A percentile compares a stretch with the other conserved stretches of the same genome.
These are phyloP conservation scores for Ilyonectria mors-panacis DNA, from an alignment of 2,329 filamentous ascomycete species.

Conservation along the genomic window DNA sequence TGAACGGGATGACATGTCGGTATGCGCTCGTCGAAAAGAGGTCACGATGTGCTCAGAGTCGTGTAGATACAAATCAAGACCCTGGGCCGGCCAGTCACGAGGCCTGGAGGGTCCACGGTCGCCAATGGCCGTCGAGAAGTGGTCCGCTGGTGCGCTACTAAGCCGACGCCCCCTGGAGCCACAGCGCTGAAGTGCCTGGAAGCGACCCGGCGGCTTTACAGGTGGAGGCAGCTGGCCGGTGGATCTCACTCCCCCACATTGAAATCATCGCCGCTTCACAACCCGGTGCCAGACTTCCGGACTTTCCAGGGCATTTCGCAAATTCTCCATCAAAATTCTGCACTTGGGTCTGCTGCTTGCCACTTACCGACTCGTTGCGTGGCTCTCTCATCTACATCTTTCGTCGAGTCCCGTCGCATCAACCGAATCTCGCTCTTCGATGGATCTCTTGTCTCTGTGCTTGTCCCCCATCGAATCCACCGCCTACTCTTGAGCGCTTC, in stretches of 20 bases:
- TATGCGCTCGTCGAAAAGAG: background rate
- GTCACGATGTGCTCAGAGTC: conserved; percentile 19
- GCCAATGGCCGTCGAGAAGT: conserved; percentile 42
- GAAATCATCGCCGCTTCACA: conserved; percentile 30
- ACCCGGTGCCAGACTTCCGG: conserved; percentile 4
- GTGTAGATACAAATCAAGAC: conserved; percentile 7
- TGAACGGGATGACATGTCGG: background rate
- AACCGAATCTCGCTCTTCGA: conserved; percentile 17
- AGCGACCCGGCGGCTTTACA: background rate
- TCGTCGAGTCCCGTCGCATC: conserved; percentile 15
- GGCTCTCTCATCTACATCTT: conserved; percentile 6
- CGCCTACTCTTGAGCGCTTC: conserved; percentile 36
- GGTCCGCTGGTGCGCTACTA: conserved; percentile 15
- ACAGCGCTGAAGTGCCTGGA: conserved; percentile 16
- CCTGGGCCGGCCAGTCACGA: conserved; percentile 45
- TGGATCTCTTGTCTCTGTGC: conserved; percentile 31
- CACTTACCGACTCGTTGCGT: background rate
- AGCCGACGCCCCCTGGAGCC: conserved; percentile 15
- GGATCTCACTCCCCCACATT: conserved; percentile 25
- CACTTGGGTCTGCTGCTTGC: conserved; percentile 7
- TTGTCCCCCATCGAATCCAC: conserved; percentile 33
- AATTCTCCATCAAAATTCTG: conserved; percentile 29
- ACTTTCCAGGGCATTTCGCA: conserved; percentile 17
- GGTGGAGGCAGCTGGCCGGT: conserved; percentile 17
- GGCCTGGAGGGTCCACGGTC: conserved; percentile 45